phyloP scores from a whole-genome alignment of 2,329 filamentous ascomycete genomes.

The Colletotrichum cordylinicola region DNA sequence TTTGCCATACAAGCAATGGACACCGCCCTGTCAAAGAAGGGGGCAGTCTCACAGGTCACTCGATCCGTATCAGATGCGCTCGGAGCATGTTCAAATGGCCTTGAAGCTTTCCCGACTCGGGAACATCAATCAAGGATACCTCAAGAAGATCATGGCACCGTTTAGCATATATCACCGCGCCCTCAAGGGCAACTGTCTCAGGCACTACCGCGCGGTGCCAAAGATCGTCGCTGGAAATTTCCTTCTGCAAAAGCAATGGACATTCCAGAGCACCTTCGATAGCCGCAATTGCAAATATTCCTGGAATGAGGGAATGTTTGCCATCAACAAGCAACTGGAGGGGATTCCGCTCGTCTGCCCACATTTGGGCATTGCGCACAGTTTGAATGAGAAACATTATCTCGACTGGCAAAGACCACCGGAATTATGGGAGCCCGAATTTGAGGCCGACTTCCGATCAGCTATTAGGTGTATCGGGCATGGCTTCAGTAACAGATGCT shows the following conservation, averaged over 20 bases:
- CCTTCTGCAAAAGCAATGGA: background rate
- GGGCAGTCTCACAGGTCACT: fast-evolving
- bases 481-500: background rate
- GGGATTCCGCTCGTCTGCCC: background rate
- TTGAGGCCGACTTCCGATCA: background rate
- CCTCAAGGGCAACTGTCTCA: background rate
- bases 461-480: background rate
- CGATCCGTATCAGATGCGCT: background rate
- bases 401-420: fast-evolving
- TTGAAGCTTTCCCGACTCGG: background rate
- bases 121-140: background rate
- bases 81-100: background rate
- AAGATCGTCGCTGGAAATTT: background rate
- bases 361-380: background rate
- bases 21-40: background rate
- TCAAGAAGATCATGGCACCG: background rate
- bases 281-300: background rate
- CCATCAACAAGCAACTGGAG: background rate
- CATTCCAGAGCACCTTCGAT: background rate
- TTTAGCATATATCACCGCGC: background rate
- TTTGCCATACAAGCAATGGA: background rate
- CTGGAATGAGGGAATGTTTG: background rate
- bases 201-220: background rate
- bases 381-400: background rate
- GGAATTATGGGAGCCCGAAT: fast-evolving